Percentiles rank a stretch among this genome's conserved stretches.
phyloP scores from a whole-genome alignment of 2,329 filamentous ascomycete genomes.

The Penicillium sp. region DNA sequence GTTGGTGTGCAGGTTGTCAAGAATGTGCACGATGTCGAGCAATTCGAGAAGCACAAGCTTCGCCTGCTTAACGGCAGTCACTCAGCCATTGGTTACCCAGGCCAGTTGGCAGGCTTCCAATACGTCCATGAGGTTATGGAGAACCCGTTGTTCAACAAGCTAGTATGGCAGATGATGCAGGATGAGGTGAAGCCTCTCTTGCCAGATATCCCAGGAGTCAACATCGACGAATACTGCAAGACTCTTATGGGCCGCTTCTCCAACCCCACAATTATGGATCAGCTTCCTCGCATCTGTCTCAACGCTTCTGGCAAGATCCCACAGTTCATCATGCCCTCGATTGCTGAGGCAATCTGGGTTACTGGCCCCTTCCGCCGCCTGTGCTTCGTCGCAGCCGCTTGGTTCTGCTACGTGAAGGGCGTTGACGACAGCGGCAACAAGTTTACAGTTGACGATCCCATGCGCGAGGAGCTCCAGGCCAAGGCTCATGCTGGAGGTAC shows the following conservation, averaged over 20 bases:
- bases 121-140: conserved; percentile 57
- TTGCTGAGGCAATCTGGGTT: conserved; percentile 46
- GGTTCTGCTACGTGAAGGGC: conserved; percentile 55
- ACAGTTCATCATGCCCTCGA: conserved; percentile 44
- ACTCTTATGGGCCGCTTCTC: conserved; percentile 57
- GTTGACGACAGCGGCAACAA: conserved; percentile 49
- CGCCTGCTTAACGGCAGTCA: conserved; percentile 56
- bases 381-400: conserved; percentile 50
- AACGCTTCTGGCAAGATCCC: conserved; percentile 57
- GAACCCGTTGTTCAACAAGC: conserved; percentile 49
- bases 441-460: conserved; percentile 48
- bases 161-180: conserved; percentile 57
- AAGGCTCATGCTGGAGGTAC: conserved; percentile 47
- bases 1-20: conserved; percentile 55
- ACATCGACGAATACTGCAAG: conserved; percentile 54
- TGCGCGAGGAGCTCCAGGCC: conserved; percentile 50
- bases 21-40: conserved; percentile 53
- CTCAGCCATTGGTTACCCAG: conserved; percentile 54
- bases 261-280: conserved; percentile 58
- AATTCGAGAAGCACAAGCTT: conserved; percentile 59
- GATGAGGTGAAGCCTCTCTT: conserved; percentile 55
- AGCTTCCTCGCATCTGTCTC: conserved; percentile 53
- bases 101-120: conserved; percentile 53
- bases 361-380: conserved; percentile 48
- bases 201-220: conserved; percentile 51